phyloP scores from a whole-genome alignment of 805 yeast genomes.

The Wickerhamiella kazuoi region DNA sequence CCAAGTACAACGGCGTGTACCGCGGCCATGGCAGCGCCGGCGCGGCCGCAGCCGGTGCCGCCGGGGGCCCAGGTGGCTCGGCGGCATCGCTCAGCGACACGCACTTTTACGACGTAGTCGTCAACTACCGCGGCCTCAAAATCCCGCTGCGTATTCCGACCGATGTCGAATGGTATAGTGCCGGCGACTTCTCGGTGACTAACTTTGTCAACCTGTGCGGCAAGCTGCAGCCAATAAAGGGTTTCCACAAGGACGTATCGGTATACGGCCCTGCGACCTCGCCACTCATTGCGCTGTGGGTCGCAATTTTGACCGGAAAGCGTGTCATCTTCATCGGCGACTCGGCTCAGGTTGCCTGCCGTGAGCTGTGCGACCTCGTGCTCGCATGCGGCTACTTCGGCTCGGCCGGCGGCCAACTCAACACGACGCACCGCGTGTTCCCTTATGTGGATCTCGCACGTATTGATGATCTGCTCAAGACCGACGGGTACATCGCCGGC shows the following conservation, averaged over 20 bases:
- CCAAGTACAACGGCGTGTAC: background rate
- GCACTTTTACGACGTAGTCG: slow-evolving; percentile 18
- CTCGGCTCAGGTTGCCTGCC: slow-evolving; percentile 29
- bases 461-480: slow-evolving; percentile 30
- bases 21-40: background rate
- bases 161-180: slow-evolving; percentile 16
- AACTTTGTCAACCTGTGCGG: slow-evolving; percentile 14
- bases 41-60: too few species aligned
- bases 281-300: slow-evolving; percentile 32
- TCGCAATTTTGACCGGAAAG: slow-evolving; percentile 37
- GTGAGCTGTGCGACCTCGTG: slow-evolving; percentile 33
- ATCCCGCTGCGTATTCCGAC: slow-evolving; percentile 21
- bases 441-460: slow-evolving; percentile 41
- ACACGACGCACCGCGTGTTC: slow-evolving; percentile 31
- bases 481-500: slow-evolving; percentile 39
- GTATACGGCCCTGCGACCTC: slow-evolving; percentile 39
- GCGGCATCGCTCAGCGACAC: slow-evolving; percentile 11
- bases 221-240: slow-evolving; percentile 10
- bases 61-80: background rate
- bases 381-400: slow-evolving; percentile 31
- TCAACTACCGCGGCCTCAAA: slow-evolving; percentile 15
- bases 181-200: slow-evolving; percentile 18
- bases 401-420: slow-evolving; percentile 37
- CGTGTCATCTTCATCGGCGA: slow-evolving; percentile 30
- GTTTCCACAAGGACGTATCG: slow-evolving; percentile 26